Evolutionary conservation across 257 asterid genomes (phyloP).

Genomic region (Solanum sitiens): DNA sequence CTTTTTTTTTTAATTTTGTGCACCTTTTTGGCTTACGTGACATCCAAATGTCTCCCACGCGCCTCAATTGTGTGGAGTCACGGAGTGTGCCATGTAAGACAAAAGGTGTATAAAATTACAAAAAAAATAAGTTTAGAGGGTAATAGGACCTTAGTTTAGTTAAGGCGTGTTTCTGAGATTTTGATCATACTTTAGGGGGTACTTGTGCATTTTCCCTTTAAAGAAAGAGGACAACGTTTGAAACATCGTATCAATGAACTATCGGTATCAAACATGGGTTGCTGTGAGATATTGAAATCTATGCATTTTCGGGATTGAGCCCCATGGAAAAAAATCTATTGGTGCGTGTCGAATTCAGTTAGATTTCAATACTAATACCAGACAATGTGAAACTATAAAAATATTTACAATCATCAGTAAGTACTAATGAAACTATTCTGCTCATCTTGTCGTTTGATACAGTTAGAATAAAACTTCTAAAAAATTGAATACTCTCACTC

Average conservation of each 20-base stretch:
- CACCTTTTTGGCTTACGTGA: no score
- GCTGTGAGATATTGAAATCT: neutral
- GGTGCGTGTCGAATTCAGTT: accelerated
- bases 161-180: no score
- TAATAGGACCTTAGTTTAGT: no score
- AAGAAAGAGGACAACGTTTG: neutral
- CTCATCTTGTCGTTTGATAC: neutral
- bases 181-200: no score
- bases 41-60: no score
- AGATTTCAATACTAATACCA: no score
- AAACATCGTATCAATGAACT: neutral
- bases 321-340: accelerated
- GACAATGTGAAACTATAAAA: neutral
- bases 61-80: no score
- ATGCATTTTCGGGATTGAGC: neutral
- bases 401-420: neutral
- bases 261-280: neutral
- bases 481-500: neutral
- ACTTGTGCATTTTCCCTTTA: no score
- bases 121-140: no score
- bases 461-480: neutral
- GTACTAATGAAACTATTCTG: neutral
- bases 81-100: no score
- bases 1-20: no score
- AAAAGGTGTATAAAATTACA: no score